phyloP scores from a whole-genome alignment of 2,329 filamentous ascomycete genomes.

The Sclerotinia spermophila region DNA sequence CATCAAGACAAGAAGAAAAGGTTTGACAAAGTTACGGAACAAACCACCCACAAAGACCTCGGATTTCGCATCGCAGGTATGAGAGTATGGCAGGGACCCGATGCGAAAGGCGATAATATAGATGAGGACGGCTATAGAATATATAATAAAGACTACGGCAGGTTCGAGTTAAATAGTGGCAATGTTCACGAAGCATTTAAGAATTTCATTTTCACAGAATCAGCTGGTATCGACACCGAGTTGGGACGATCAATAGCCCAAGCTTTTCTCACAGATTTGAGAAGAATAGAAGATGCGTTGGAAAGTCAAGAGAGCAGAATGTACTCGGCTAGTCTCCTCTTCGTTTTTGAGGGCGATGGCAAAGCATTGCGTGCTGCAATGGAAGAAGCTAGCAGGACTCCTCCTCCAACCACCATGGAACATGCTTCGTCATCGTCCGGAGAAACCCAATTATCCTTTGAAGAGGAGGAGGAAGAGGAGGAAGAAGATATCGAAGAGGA shows the following conservation, averaged over 20 bases:
- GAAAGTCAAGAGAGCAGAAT: conserved; percentile 56
- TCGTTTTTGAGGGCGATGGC: conserved; percentile 63
- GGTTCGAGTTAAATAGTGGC: conserved; percentile 47
- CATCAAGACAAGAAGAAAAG: conserved; percentile 55
- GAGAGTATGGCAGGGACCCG: conserved; percentile 57
- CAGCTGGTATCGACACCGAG: conserved; percentile 56
- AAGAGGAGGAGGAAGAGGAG: conserved; percentile 50
- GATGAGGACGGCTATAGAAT: conserved; percentile 53
- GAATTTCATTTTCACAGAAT: conserved; percentile 55
- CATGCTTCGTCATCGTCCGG: conserved; percentile 35
- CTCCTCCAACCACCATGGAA: conserved; percentile 26
- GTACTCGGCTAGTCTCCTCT: conserved; percentile 55
- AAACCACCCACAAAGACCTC: conserved; percentile 57
- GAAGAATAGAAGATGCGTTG: conserved; percentile 51
- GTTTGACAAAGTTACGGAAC: conserved; percentile 55
- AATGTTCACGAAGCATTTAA: conserved; percentile 54
- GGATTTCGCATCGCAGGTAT: conserved; percentile 65
- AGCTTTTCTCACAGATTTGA: conserved; percentile 52
- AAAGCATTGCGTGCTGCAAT: conserved; percentile 44
- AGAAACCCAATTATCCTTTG: conserved; percentile 8
- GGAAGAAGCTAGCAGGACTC: conserved; percentile 38
- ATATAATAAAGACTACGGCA: conserved; percentile 62
- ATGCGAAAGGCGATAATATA: conserved; percentile 51
- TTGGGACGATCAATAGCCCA: conserved; percentile 53
- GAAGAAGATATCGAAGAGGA: conserved; percentile 54